Conservation (phyloP, 768 basidiomycete genomes). For the Boletus vinaceobasis region DNA sequence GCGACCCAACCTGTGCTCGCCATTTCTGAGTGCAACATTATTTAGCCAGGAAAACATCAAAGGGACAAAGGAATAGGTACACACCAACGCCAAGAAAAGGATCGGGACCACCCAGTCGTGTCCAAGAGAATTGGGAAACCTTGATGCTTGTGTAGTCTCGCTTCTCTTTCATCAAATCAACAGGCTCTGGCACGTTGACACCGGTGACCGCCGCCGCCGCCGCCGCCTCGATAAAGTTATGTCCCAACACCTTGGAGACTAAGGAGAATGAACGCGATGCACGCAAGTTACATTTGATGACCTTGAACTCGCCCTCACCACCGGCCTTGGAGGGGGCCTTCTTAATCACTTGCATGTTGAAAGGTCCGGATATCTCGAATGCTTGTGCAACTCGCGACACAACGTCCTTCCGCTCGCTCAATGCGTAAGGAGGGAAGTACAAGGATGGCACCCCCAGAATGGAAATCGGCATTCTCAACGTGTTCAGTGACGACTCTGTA, state of each 20-base stretch:
- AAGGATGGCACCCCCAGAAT: conserved; percentile 97
- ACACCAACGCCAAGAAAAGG: conserved; percentile 92
- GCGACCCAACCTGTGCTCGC: conserved; percentile 98
- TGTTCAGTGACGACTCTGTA: conserved; percentile 96
- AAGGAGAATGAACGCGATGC: conserved; percentile 99
- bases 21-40: conserved; percentile 64
- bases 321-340: conserved; percentile 53
- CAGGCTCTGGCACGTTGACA: conserved; percentile 81
- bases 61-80: conserved; percentile 28
- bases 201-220: conserved; percentile 85
- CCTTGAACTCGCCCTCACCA: conserved; percentile 75
- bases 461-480: conserved; percentile 97
- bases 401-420: conserved; percentile 73
- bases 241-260: conserved; percentile 95
- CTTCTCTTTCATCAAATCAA: conserved; percentile 87
- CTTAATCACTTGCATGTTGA: conserved; percentile 99
- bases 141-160: conserved; percentile 95
- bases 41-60: background rate
- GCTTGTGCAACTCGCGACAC: conserved; percentile 93
- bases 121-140: conserved; percentile 98
- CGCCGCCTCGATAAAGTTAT: conserved; percentile 95
- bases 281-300: conserved; percentile 98
- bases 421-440: conserved; percentile 92
- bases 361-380: conserved; percentile 96
- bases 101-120: conserved; percentile 91